Percentiles rank a stretch among this genome's conserved stretches.
Evolutionary conservation across 352 stramenopile species (phyloP).

Genomic region (Thalassiosira hispida): DNA sequence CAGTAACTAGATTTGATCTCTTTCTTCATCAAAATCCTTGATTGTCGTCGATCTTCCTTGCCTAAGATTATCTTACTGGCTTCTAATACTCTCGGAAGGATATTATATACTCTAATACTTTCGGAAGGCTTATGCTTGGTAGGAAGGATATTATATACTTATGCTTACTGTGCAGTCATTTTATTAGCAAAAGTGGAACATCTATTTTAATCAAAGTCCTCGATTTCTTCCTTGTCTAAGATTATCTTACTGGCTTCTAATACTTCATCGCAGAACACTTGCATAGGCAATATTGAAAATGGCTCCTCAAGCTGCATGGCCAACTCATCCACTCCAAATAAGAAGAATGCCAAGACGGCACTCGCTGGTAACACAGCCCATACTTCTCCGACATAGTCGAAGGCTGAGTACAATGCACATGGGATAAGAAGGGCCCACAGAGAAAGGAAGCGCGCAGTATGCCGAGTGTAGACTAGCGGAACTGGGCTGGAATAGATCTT

Average conservation of each 20-base stretch:
- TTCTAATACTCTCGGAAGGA: conserved; percentile 52
- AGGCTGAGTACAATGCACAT: conserved; percentile 63
- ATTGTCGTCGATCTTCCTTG: conserved; percentile 3
- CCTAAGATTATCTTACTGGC: conserved; percentile 10
- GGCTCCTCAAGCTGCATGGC: conserved; percentile 79
- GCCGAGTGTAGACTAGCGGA: conserved; percentile 72
- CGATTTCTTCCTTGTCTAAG: neutral
- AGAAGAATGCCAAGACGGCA: conserved; percentile 57
- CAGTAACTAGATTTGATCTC: too few relatives aligned
- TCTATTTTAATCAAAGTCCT: too few relatives aligned
- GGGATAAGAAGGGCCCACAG: conserved; percentile 69
- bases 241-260: conserved; percentile 10
- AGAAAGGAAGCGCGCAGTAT: conserved; percentile 73
- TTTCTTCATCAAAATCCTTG: too few relatives aligned
- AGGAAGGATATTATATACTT: too few relatives aligned
- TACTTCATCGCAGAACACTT: conserved; percentile 78
- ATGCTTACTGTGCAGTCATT: too few relatives aligned
- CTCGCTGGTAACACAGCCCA: conserved; percentile 60
- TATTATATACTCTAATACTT: too few relatives aligned
- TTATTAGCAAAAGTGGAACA: too few relatives aligned
- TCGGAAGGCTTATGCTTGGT: too few relatives aligned
- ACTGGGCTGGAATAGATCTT: conserved; percentile 46
- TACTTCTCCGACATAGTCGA: conserved; percentile 62
- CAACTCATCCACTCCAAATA: conserved; percentile 82
- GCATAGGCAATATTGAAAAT: conserved; percentile 80